Conservation (phyloP, 2,329 filamentous ascomycete species). For the Fusarium dimerum region DNA sequence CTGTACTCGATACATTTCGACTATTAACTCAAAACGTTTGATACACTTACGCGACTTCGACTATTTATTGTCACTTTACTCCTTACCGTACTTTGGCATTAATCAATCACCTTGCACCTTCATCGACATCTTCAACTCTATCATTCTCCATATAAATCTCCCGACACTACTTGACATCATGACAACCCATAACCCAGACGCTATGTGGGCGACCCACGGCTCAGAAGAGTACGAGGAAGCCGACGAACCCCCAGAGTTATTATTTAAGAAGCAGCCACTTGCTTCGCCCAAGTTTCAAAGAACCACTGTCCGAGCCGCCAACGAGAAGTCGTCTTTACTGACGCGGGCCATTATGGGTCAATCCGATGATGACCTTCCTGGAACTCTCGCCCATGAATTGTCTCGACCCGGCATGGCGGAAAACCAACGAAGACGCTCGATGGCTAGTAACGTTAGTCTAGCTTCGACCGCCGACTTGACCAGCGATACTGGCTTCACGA, state of each 20-base stretch:
- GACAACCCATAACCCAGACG: slow-evolving; percentile 30
- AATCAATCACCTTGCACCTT: neutral
- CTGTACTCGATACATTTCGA: no score
- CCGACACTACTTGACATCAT: slow-evolving; percentile 34
- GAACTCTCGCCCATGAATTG: slow-evolving; percentile 33
- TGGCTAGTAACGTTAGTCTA: slow-evolving; percentile 77
- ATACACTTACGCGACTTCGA: no score
- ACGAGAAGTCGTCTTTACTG: slow-evolving; percentile 75
- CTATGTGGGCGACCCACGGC: slow-evolving; percentile 37
- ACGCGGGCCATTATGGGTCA: slow-evolving; percentile 78
- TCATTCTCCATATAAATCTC: slow-evolving; percentile 15
- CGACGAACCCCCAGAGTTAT: slow-evolving; percentile 82
- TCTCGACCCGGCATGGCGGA: slow-evolving; percentile 31
- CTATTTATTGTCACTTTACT: no score
- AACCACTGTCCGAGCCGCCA: slow-evolving; percentile 48
- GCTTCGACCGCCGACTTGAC: slow-evolving; percentile 88
- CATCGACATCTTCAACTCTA: slow-evolving; percentile 14
- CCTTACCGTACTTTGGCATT: no score
- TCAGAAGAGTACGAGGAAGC: slow-evolving; percentile 72
- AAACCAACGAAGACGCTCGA: slow-evolving; percentile 58
- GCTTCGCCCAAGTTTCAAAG: slow-evolving; percentile 45
- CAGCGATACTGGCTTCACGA: slow-evolving; percentile 91
- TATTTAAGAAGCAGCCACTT: slow-evolving; percentile 28
- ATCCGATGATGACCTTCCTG: slow-evolving; percentile 56
- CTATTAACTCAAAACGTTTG: no score